phyloP scores from a whole-genome alignment of 164 flowering plant genomes.

The Stephania cephalantha region DNA sequence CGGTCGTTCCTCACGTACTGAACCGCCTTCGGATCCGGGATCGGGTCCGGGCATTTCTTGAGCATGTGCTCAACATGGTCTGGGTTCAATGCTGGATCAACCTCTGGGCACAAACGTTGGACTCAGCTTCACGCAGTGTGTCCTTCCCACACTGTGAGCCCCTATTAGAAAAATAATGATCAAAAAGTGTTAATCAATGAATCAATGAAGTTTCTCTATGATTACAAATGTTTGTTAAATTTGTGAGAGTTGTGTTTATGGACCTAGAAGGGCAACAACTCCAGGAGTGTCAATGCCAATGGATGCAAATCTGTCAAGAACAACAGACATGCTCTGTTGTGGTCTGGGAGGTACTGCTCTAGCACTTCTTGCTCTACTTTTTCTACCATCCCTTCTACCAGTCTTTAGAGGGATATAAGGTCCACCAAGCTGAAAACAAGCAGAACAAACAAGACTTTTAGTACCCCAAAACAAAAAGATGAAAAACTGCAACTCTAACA shows the following conservation, averaged over 20 bases:
- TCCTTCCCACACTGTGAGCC: constrained; percentile 94
- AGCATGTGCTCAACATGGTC: constrained; percentile 90
- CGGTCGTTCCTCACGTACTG: constrained; percentile 95
- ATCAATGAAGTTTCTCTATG: background rate
- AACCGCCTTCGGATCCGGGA: constrained; percentile 94
- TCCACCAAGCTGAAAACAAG: constrained; percentile 72
- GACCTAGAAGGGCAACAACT: constrained; percentile 86
- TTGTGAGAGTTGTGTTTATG: constrained; percentile 1
- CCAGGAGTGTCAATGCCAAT: constrained; percentile 93
- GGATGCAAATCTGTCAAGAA: constrained; percentile 69
- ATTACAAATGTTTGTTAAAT: no score
- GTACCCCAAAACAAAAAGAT: background rate
- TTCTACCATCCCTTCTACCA: constrained; percentile 97
- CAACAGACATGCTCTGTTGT: constrained; percentile 88
- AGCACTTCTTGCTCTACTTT: constrained; percentile 77
- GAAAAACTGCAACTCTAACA: background rate
- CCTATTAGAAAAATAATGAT: constrained; percentile 32
- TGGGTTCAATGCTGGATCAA: constrained; percentile 70
- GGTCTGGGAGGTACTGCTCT: constrained; percentile 89
- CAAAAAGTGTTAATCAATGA: background rate
- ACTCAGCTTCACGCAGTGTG: constrained; percentile 97
- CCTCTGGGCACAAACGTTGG: constrained; percentile 92
- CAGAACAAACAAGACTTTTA: background rate
- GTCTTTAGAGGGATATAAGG: constrained; percentile 88
- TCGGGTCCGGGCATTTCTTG: constrained; percentile 80